phyloP scores from a whole-genome alignment of 1,284 basidiomycete genomes.

The Rhodofomes roseus region DNA sequence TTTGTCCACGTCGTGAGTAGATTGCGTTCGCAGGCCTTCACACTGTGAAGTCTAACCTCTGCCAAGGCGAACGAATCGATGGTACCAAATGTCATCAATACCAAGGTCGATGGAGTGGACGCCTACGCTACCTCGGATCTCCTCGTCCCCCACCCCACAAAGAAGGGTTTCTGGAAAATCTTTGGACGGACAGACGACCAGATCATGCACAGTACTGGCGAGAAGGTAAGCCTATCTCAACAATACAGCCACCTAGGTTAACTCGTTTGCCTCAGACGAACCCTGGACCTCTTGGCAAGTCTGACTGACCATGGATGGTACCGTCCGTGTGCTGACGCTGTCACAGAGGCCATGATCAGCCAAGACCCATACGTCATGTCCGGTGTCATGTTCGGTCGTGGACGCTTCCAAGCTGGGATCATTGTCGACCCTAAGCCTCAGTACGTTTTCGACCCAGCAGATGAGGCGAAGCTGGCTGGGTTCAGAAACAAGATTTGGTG shows the following conservation, averaged over 20 bases:
- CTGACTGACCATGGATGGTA: too few relatives aligned
- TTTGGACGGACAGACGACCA: conserved; percentile 48
- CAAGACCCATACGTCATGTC: conserved; percentile 26
- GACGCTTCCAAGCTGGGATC: conserved; percentile 34
- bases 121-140: conserved; percentile 41
- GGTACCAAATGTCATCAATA: conserved; percentile 26
- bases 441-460: conserved; percentile 25
- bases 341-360: conserved; percentile 27
- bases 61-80: background rate
- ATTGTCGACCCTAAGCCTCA: conserved; percentile 31
- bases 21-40: background rate
- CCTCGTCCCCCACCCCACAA: conserved; percentile 41
- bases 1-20: conserved; percentile 2
- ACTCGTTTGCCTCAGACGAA: conserved; percentile 15
- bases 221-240: conserved; percentile 22
- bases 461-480: conserved; percentile 18
- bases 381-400: conserved; percentile 38
- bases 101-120: conserved; percentile 23
- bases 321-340: conserved; percentile 9
- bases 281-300: conserved; percentile 16
- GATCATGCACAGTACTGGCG: conserved; percentile 40
- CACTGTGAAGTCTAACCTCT: background rate
- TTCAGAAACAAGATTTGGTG: conserved; percentile 34
- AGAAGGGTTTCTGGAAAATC: conserved; percentile 39
- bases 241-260: background rate